These are phyloP conservation scores for Leishmania mexicana DNA, from an alignment of 208 protist genomes.

Conservation along the genomic window DNA sequence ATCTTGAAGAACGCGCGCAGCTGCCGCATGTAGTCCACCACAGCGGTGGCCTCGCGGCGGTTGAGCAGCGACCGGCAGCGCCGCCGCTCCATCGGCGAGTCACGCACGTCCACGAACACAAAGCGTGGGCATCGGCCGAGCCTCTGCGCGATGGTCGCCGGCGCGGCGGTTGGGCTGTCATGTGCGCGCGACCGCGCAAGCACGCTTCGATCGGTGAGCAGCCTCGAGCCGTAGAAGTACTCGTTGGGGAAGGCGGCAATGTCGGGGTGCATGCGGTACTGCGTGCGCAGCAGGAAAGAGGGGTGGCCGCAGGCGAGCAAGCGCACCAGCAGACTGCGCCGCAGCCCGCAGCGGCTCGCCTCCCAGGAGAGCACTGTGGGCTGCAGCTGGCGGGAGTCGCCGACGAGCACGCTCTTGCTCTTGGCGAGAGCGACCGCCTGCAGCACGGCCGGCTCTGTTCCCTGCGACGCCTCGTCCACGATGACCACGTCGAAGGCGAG, in stretches of 20 bases:
- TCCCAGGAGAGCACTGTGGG: conserved; percentile 78
- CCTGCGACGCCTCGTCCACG: conserved; percentile 93
- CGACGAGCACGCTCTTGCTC: conserved; percentile 74
- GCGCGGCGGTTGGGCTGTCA: neutral
- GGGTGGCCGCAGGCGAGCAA: conserved; percentile 62
- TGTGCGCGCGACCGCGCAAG: conserved; percentile 12
- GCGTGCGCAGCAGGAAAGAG: conserved; percentile 74
- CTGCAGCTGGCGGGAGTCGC: conserved; percentile 92
- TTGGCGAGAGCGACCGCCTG: conserved; percentile 67
- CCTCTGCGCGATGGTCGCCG: conserved; percentile 19
- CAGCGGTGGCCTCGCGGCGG: conserved; percentile 48
- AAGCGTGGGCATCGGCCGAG: conserved; percentile 48
- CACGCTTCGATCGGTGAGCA: conserved; percentile 55
- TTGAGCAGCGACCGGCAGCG: conserved; percentile 50
- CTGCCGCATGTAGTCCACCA: conserved; percentile 75
- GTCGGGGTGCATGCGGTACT: conserved; percentile 93
- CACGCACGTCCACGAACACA: conserved; percentile 70
- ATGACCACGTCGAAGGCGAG: conserved; percentile 82
- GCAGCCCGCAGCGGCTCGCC: conserved; percentile 58
- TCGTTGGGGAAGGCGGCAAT: conserved; percentile 85
- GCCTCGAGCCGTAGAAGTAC: conserved; percentile 76
- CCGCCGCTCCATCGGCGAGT: conserved; percentile 52
- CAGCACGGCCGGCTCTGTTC: conserved; percentile 85
- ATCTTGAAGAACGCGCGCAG: conserved; percentile 59
- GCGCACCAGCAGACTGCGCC: conserved; percentile 74